Evolutionary conservation across 169 alveolate genomes (phyloP), one percentile per base, ranked within the genome.

Genomic region (Plasmodium adleri): DNA sequence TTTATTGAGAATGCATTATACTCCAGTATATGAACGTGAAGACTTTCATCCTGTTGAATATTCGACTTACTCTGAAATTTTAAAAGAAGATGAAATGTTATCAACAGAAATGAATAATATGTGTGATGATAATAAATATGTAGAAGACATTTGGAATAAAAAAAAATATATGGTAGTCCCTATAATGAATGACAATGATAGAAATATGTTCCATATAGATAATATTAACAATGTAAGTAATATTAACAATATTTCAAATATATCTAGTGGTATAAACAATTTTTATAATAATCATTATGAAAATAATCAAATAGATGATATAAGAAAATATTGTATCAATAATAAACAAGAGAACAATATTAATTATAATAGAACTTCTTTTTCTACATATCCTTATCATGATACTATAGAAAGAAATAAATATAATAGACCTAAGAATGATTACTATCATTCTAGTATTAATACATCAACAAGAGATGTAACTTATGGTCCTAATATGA

Each of bases 1-100:
- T n/a, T 60, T 85, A 64, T 45, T 85, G 12, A 68, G 66, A 1
- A 71, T 85, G 92, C 87, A 85, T 63, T 71, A 72, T 26, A 45
- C 43, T 20, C 92, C 92, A n/a, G 22, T 56, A 45, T 45, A 73
- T 58, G 86, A 58, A 10, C 47, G 49, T 63, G 68, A 59, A 1
- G 71, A 56, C n/a, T 71, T 20, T 74, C 9, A 20, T 7, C 86
- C 86, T 2, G 92, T 85, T 6, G 92, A 72, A 28, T 56, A 49
- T 8, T 22, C 89, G 13, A 7, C 89, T 7, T 17, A 26, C 13
- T 49, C 2, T 39, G 20, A 54, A 54, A 15, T 17, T 12, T 1
- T n/a, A 0, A 15, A n/a, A 15, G 62, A 54, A 54, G 62, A 13
- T 13, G 20, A 54, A 54, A 15, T 0, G 20, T 1, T 3, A 54